Conservation (phyloP, 1,284 basidiomycete species). For the Sporisorium sorghi region DNA sequence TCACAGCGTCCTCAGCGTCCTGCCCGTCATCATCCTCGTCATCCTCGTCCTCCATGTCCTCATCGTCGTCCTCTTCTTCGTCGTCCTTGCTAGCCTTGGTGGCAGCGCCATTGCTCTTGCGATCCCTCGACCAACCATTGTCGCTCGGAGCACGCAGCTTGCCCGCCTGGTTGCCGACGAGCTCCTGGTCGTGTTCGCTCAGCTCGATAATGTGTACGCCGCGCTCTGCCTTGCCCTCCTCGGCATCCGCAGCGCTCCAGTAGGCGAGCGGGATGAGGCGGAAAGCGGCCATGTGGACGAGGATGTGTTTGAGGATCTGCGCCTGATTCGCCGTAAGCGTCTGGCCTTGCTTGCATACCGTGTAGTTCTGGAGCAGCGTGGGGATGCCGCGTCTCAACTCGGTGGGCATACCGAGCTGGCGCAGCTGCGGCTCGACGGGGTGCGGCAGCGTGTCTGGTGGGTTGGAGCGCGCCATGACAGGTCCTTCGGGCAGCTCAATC, state of each 20-base stretch:
- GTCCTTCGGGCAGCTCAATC: slow-evolving; percentile 78
- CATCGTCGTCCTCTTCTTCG: slow-evolving; percentile 25
- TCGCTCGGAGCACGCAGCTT: slow-evolving; percentile 47
- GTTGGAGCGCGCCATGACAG: slow-evolving; percentile 56
- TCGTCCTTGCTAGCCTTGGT: slow-evolving; percentile 26
- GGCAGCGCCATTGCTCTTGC: slow-evolving; percentile 34
- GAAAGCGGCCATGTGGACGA: slow-evolving; percentile 66
- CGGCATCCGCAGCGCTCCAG: slow-evolving; percentile 61
- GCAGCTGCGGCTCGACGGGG: slow-evolving; percentile 94
- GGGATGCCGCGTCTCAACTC: slow-evolving; percentile 88
- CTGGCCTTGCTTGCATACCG: slow-evolving; percentile 86
- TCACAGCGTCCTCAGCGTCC: slow-evolving; percentile 52
- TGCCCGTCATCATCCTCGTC: slow-evolving; percentile 43
- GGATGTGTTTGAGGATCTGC: slow-evolving; percentile 67
- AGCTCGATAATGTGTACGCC: slow-evolving; percentile 52
- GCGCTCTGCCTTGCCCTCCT: slow-evolving; percentile 49
- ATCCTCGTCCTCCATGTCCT: slow-evolving; percentile 42
- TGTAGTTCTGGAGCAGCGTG: slow-evolving; percentile 79
- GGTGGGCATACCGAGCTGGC: slow-evolving; percentile 89
- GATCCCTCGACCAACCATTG: slow-evolving; percentile 44
- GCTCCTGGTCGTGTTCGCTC: slow-evolving; percentile 48
- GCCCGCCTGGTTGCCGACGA: slow-evolving; percentile 44
- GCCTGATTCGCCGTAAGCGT: slow-evolving; percentile 77
- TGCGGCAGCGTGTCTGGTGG: slow-evolving; percentile 83
- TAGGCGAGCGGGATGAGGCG: slow-evolving; percentile 65